Base-by-base conservation (phyloP, 257 asterid species). In the Phtheirospermum japonicum region DNA sequence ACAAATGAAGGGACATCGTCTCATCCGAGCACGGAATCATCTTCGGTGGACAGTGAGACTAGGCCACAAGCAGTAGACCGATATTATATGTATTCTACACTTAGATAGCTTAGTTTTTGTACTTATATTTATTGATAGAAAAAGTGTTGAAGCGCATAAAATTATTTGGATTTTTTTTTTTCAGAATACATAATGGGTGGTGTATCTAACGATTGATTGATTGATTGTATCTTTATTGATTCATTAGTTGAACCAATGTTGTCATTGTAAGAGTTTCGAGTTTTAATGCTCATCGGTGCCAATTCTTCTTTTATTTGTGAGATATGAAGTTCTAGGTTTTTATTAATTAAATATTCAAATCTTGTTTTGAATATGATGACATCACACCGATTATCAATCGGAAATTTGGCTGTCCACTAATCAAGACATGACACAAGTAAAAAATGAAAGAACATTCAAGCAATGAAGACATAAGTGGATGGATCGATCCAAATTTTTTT, bases 1-100 rank as follows among this genome's bases (percentile, higher is more conserved):
- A 49, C 57, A 51, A 39, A 20, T 13, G 80, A 76, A 42, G 74
- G 61, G 39, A 59, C 67, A 16, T 33, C 64, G 7, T 50, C 70
- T 39, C 68, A 50, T 48, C 26, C 31, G 60, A 65, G 63, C 50
- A 12, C 58, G 32, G 77, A 48, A 32, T 43, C 71, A 18, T 61
- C 70, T 51, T 63, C 80, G 9, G 36, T 28, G 12, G 18, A 11
- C 58, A 11, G 12, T 8, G 55, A 49, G 28, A 7, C 30, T 7
- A 49, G 11, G 55, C 23, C 55, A 5, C 36, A 52, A 52, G 17
- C 6, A 10, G 12, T 52, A 23, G 58, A 52, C 4, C 33, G 36
- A 52, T 52, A 9, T 20, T 50, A 50, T 20, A 50, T 50, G 36
- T 52, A 20, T 52, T 26, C 58, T 52, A 11, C 36, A 17, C 17